Evolutionary conservation across 2,329 filamentous ascomycete species (phyloP), one percentile per base, ranked within the genome.

Genomic region (Verticillium nubilum): DNA sequence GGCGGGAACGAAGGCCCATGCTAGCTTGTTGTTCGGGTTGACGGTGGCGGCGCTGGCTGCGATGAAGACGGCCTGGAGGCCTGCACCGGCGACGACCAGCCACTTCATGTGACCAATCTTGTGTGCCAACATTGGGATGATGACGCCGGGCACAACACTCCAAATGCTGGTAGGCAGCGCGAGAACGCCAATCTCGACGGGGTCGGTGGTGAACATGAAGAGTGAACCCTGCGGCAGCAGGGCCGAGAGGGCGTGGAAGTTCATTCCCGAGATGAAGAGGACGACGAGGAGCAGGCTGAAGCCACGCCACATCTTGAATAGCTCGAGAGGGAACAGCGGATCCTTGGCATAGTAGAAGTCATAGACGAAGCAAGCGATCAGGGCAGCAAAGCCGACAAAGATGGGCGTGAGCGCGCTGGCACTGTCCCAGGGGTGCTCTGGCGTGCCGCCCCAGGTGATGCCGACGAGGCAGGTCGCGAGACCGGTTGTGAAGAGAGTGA

Each of bases 231-330:
- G 70, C 0, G 69, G 69, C 1, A 62, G 59, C 3, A 73, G 63
- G 2, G 67, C 66, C 9, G 67, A 64, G 31, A 71, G 64, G 5
- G 62, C 64, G 54, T 70, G 62, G 60, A 65, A 68, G 60, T 70
- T 66, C 68, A 72, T 70, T 26, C 70, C 70, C 1, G 68, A 67
- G 35, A 72, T 64, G 52, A 73, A 71, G 12, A 71, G 62, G 26
- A 71, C 64, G 42, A 73, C 57, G 9, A 72, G 62, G 35, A 68
- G 64, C 28, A 70, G 64, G 2, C 69, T 67, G 61, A 68, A 72
- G 42, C 68, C 67, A 19, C 68, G 67, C 61, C 67, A 67, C 63
- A 67, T 68, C 10, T 58, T 58, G 26, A 72, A 71, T 2, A 72
- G 63, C 35, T 65, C 60, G 15, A 59, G 53, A 4, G 68, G 68